Evolutionary conservation across 495 filamentous ascomycete genomes (phyloP), one percentile per base, ranked within the genome.

Genomic region (Acidiella bohemica): DNA sequence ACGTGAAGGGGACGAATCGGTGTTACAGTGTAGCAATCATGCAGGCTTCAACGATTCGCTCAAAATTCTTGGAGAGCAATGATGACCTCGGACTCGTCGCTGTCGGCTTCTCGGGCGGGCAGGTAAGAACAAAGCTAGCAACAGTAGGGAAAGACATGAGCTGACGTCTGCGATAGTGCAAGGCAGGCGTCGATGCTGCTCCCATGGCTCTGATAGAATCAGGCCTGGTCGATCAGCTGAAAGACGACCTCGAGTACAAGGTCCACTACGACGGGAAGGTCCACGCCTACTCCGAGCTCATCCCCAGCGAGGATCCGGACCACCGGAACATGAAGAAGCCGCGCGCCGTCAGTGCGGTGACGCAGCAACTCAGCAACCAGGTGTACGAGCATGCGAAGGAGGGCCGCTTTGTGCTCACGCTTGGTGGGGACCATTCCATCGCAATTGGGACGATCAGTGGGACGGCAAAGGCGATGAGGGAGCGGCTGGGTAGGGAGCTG

Each of bases 361-460:
- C 84, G 0, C 55, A 76, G 51, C 68, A 70, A 23, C 73, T 99
- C 20, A 78, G 75, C 60, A 67, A 75, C 23, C 86, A 96, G 62
- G 81, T 90, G 35, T 94, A 96, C 65, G 66, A 71, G 34, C 83
- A 96, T 44, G 83, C 92, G 35, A 76, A 71, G 51, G 65, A 84
- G 44, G 90, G 92, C 17, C 77, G 86, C 21, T 74, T 92, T 53
- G 85, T 93, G 0, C 69, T 99, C 36, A 99, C 90, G 1, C 73
- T 99, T 5, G 90, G 90, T 33, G 90, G 90, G 11, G 90, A 99
- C 60, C 90, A 99, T 64, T 84, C 78, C 35, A 93, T 99, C 52
- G 90, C 92, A 36, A 92, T 99, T 54, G 90, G 90, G 27, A 86
- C 83, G 17, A 74, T 96, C 42, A 76, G 78, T 13, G 90, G 90